phyloP scores from a whole-genome alignment of 441 rosid species.

The Adansonia madagascariensis region DNA sequence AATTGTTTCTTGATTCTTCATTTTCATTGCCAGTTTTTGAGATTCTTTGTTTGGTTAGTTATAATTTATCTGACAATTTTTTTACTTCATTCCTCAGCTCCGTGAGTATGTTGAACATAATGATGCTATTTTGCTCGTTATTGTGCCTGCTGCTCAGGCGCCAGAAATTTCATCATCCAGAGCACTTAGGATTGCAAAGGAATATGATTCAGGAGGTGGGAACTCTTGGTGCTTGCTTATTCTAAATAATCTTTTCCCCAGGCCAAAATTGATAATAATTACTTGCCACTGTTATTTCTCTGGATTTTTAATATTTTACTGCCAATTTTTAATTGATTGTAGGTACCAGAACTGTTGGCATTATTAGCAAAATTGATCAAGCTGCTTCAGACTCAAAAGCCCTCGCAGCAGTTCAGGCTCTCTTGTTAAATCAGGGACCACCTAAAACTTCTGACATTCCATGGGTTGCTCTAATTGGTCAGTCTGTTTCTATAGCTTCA shows the following conservation, averaged over 20 bases:
- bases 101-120: constrained; percentile 76
- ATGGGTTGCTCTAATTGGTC: constrained; percentile 97
- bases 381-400: constrained; percentile 86
- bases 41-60: constrained; percentile 27
- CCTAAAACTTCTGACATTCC: constrained; percentile 86
- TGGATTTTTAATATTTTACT: neutral
- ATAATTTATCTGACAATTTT: constrained; percentile 24
- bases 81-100: constrained; percentile 47
- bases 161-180: constrained; percentile 86
- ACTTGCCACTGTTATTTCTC: neutral
- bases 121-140: constrained; percentile 85
- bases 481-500: constrained; percentile 86
- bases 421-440: constrained; percentile 83
- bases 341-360: constrained; percentile 94
- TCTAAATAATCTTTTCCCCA: neutral
- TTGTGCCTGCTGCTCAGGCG: constrained; percentile 82
- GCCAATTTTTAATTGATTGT: constrained; percentile 29
- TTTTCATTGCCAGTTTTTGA: constrained; percentile 13
- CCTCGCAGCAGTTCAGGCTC: constrained; percentile 92
- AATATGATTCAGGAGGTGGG: constrained; percentile 81
- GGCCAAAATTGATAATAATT: neutral
- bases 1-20: constrained; percentile 13
- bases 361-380: constrained; percentile 93
- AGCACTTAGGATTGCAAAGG: constrained; percentile 90
- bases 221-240: constrained; percentile 9